Base-by-base conservation (phyloP, 768 basidiomycete genomes). In the Kwoniella mangroviensis region DNA sequence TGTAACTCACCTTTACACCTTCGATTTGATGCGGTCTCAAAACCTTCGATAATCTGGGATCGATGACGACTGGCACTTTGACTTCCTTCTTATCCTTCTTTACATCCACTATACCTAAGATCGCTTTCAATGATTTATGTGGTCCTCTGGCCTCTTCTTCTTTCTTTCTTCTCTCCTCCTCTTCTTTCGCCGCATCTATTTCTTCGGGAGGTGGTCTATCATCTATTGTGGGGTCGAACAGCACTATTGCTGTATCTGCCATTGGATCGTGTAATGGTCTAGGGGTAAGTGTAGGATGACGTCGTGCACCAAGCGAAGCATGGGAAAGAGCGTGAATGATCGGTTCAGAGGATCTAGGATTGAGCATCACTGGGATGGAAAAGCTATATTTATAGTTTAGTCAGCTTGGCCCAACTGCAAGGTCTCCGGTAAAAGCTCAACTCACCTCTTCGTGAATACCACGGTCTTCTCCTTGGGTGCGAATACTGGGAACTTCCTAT, bases 11-110 rank as follows among this genome's bases (percentile, higher is more conserved):
- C 87, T 96, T 96, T 67, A 98, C 95, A 70, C 96, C 96, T 83
- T 98, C 97, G 26, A 99, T 89, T 83, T 99, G 96, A 89, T 99
- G 96, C 21, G 96, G 96, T 55, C 96, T 88, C 28, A 99, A 87
- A 19, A 96, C 92, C 81, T 93, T 96, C 42, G 87, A 84, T 43
- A 99, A 84, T 49, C 88, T 86, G 4, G 96, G 96, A 80, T 98
- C 96, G 53, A 99, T 97, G 49, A 99, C 97, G 12, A 99, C 96
- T 2, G 96, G 91, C 3, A 99, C 93, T 83, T 97, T 98, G 15
- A 87, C 85, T 21, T 85, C 83, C 64, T 87, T 86, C 70, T 87
- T 86, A 79, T 90, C 90, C 58, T 76, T 79, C 85, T 89, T 88
- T 7, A 70, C 70, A 28, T 79, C 75, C 87, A 88, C 73, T 45